phyloP scores from a whole-genome alignment of 2,329 filamentous ascomycete genomes.

The Didymella glomerata region DNA sequence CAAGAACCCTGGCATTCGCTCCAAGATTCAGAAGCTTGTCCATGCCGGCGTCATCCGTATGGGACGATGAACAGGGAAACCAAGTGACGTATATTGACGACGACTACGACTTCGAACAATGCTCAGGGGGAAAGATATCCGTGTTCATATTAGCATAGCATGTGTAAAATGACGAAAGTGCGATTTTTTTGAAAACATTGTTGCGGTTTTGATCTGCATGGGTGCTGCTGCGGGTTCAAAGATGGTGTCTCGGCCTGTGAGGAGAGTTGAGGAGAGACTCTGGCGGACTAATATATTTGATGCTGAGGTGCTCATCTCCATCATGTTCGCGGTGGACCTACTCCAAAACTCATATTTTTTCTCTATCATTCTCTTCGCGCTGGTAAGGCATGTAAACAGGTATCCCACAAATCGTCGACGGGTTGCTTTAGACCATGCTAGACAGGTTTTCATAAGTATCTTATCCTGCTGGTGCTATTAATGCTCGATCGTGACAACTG shows the following conservation, averaged over 20 bases:
- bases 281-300: too few species aligned
- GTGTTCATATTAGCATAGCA: conserved; percentile 32
- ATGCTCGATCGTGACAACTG: background rate
- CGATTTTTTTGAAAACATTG: background rate
- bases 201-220: conserved; percentile 44
- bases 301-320: too few species aligned
- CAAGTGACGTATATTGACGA: conserved; percentile 8
- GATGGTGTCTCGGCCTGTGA: too few species aligned
- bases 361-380: too few species aligned
- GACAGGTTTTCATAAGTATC: too few species aligned
- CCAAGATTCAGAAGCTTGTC: conserved; percentile 94
- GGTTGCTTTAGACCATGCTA: too few species aligned
- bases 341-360: too few species aligned
- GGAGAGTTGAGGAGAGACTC: too few species aligned
- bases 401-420: too few species aligned
- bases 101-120: conserved; percentile 23
- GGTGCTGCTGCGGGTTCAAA: background rate
- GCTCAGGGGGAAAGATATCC: conserved; percentile 6
- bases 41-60: conserved; percentile 90
- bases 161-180: conserved; percentile 18
- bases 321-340: too few species aligned
- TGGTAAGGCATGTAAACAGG: too few species aligned
- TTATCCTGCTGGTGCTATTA: background rate
- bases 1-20: conserved; percentile 84
- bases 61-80: conserved; percentile 57